Conservation (phyloP, 1,284 basidiomycete species). For the Tilletia setariae region DNA sequence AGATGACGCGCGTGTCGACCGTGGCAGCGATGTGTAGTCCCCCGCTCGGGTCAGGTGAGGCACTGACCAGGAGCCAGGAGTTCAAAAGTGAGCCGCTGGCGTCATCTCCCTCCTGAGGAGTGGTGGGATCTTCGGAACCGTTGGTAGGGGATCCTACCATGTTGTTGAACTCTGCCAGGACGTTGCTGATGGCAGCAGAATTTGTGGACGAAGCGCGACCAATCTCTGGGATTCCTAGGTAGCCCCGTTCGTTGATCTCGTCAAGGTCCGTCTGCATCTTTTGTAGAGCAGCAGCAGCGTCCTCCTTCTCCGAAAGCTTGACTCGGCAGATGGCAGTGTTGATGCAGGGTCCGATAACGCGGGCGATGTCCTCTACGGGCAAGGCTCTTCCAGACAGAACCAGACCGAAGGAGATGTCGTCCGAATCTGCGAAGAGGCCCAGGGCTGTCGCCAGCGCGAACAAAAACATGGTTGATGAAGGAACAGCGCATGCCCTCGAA, state of each 20-base stretch:
- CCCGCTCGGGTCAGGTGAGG: background rate
- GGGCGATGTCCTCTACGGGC: background rate
- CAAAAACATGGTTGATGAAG: background rate
- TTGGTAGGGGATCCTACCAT: background rate
- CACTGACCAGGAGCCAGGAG: background rate
- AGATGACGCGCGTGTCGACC: background rate
- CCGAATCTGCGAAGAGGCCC: background rate
- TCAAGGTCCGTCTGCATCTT: background rate
- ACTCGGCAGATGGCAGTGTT: background rate
- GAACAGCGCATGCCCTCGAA: background rate
- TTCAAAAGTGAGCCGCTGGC: background rate
- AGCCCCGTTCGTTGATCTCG: background rate
- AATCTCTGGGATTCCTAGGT: background rate
- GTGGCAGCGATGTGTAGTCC: background rate
- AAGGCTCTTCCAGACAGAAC: background rate
- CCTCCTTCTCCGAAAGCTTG: background rate
- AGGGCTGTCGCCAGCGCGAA: no score
- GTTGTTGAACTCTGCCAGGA: background rate
- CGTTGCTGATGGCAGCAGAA: background rate
- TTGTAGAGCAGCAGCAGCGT: background rate
- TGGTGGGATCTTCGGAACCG: background rate
- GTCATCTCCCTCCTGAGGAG: background rate
- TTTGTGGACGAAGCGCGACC: background rate
- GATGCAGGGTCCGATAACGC: background rate
- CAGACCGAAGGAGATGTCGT: conserved; percentile 1